Evolutionary conservation across 1,284 basidiomycete species (phyloP).

Genomic region (Cryptococcus hybrid): DNA sequence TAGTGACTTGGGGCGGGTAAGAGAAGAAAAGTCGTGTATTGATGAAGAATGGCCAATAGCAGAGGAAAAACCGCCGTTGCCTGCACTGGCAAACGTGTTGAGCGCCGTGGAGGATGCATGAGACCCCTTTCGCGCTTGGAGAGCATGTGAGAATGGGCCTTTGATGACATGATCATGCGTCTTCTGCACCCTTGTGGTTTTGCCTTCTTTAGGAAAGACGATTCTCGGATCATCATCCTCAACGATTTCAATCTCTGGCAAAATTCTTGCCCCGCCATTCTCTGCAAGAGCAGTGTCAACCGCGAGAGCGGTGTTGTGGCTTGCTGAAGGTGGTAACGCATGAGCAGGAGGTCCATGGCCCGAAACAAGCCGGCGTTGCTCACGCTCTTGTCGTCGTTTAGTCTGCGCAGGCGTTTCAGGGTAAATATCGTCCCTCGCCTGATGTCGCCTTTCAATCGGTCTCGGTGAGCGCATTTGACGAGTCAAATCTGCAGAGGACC

Average conservation of each 20-base stretch:
- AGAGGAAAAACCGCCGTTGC: neutral
- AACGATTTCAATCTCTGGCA: constrained; percentile 48
- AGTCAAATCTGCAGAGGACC: neutral
- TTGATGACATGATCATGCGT: constrained; percentile 35
- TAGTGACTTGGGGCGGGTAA: neutral
- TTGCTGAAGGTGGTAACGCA: neutral
- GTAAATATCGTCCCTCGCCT: constrained; percentile 15
- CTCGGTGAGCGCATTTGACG: neutral
- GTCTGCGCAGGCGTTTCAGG: constrained; percentile 47
- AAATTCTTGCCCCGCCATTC: constrained; percentile 22
- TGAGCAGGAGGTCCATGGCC: constrained; percentile 3
- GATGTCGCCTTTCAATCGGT: neutral
- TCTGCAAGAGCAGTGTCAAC: constrained; percentile 20
- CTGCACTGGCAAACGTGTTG: neutral
- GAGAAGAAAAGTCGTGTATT: neutral
- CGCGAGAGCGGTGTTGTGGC: constrained; percentile 5
- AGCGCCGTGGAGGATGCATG: neutral
- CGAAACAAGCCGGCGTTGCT: constrained; percentile 17
- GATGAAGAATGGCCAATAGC: neutral
- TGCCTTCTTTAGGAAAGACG: constrained; percentile 36
- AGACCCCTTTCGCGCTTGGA: constrained; percentile 4
- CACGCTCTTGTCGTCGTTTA: constrained; percentile 43
- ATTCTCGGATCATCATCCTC: constrained; percentile 48
- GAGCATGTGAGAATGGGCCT: constrained; percentile 20
- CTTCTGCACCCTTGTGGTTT: constrained; percentile 34